Base-by-base conservation (phyloP, 1,284 basidiomycete species). In the Naganishia liquefaciens region DNA sequence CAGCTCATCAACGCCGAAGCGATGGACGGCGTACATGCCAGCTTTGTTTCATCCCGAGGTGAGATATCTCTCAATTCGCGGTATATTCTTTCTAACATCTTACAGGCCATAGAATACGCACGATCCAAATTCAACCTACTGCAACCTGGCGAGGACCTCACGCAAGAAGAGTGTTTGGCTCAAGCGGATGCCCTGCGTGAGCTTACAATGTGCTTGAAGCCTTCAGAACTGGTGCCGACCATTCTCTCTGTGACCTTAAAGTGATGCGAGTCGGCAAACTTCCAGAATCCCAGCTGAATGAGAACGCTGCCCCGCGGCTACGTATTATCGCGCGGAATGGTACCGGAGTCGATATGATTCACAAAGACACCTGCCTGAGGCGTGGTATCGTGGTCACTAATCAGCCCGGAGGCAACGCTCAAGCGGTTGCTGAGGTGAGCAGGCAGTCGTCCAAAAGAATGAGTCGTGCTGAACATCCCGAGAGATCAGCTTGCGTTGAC, bases 401-500 rank as follows among this genome's bases (percentile, higher is more conserved):
- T 63, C 68, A 84, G 4, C 87, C 86, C 0, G 77, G 75, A 0
- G 72, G 75, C 1, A 78, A 74, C 61, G 70, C 67, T 9, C 37
- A 63, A 52, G 66, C 68, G 3, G 64, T 67, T 19, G 66, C 51
- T 13, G 58, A 63, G 33, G 66, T 64, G 10, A 39, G 55, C 40
- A 40, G 30, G 13, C 9, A 37, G 33, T 37, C 7, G 33, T 4
- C 33, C 33, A 43, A n/a, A 15, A 50, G 30, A n/a, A 3, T 15
- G 33, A 0, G 3, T 23, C 37, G 51, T 5, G n/a, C 11, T 30
- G 37, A 67, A 71, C 70, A 13, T 68, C 85, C 85, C 25, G 85
- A 86, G 85, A 83, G 85, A 0, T 21, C 76, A 80, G n/a, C 77
- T 88, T 50, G 81, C 86, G 37, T 75, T 89, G 15, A 82, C 83